Conservation (phyloP, 2,329 filamentous ascomycete species). For the Sporothrix curviconia region DNA sequence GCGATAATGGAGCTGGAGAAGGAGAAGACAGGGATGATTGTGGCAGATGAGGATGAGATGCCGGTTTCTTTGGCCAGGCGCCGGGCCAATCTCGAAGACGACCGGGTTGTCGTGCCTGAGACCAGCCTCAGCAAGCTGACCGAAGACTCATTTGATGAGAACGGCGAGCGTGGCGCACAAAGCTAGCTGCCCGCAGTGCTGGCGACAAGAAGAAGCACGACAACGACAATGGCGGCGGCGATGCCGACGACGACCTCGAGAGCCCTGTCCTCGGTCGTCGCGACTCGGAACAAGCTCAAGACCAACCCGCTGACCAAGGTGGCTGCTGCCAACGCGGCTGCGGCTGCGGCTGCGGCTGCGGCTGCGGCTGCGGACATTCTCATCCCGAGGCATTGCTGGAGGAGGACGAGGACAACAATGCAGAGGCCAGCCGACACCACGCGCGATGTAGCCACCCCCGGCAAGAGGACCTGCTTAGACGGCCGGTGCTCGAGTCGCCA, state of each 20-base stretch:
- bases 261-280: conserved; percentile 27
- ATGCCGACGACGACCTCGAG: conserved; percentile 20
- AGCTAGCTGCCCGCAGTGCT: neutral
- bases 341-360: neutral
- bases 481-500: conserved; percentile 18
- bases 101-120: conserved; percentile 12
- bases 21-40: too few relatives aligned
- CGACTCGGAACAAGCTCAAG: conserved; percentile 24
- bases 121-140: conserved; percentile 19
- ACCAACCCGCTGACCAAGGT: conserved; percentile 15
- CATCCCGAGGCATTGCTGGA: conserved; percentile 11
- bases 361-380: neutral
- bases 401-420: neutral
- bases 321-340: conserved; percentile 7
- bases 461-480: conserved; percentile 8
- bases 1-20: neutral
- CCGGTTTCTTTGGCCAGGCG: neutral
- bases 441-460: too few relatives aligned
- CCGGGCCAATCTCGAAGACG: neutral
- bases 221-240: neutral
- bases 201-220: conserved; percentile 15
- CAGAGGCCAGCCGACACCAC: too few relatives aligned
- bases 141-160: conserved; percentile 19
- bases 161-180: conserved; percentile 16
- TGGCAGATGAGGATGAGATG: conserved; percentile 8